Conservation (phyloP, 345 rosid species). For the Eucalyptus cloeziana region DNA sequence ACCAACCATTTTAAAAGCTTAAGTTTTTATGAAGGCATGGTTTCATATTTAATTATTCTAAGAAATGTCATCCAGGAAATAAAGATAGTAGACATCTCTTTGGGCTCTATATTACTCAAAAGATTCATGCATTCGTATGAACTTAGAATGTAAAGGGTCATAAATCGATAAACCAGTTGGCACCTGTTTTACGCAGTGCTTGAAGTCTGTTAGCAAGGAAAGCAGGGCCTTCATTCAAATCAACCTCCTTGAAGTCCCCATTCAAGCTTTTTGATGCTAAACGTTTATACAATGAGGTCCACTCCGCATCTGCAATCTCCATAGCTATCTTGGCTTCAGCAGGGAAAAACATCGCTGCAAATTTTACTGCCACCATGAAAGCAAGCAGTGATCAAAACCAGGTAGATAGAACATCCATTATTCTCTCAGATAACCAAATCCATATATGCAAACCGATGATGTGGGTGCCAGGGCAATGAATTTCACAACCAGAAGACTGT, state of each 20-base stretch:
- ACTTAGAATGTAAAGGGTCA: not conserved
- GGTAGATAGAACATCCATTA: not conserved
- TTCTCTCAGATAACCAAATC: not conserved
- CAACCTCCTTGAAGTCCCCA: conserved; percentile 3
- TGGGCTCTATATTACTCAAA: not conserved
- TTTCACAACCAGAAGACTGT: not conserved
- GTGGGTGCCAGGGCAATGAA: not conserved
- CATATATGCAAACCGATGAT: not conserved
- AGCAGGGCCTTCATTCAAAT: conserved; percentile 15
- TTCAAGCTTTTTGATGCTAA: conserved; percentile 4
- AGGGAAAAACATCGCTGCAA: conserved; percentile 27
- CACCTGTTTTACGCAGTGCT: conserved; percentile 28
- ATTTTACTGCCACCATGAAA: conserved; percentile 16
- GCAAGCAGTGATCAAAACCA: not conserved
- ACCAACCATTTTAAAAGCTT: too few relatives aligned
- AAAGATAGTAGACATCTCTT: not conserved
- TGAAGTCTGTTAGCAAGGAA: conserved; percentile 1
- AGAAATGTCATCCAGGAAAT: not conserved
- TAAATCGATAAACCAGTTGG: not conserved
- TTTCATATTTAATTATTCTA: rapidly evolving
- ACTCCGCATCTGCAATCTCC: conserved; percentile 25
- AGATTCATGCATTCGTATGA: not conserved
- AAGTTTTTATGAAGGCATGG: too few relatives aligned
- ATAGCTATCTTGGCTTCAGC: conserved; percentile 33
- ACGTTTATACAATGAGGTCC: not conserved